Percentiles rank a stretch among this genome's conserved stretches.
These are phyloP conservation scores for Hypoxylon rubiginosum DNA, from an alignment of 2,329 filamentous ascomycete species.

Conservation along the genomic window DNA sequence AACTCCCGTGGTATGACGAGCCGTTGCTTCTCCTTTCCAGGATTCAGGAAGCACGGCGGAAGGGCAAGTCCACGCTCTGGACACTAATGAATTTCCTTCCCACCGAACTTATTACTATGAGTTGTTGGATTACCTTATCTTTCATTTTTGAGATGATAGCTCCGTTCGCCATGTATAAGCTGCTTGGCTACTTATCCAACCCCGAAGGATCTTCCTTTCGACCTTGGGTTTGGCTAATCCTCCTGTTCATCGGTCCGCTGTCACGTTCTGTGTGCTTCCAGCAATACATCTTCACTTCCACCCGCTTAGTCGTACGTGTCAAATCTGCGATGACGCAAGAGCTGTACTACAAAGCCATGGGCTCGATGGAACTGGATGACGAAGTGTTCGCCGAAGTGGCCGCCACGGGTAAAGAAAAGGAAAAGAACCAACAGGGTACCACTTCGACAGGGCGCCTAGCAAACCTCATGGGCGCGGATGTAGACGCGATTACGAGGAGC, in stretches of 20 bases:
- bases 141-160: constrained; percentile 64
- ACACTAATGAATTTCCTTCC: constrained; percentile 61
- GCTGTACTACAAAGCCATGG: constrained; percentile 67
- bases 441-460: constrained; percentile 65
- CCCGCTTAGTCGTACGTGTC: constrained; percentile 67
- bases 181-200: constrained; percentile 65
- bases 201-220: constrained; percentile 60
- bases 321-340: constrained; percentile 71
- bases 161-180: constrained; percentile 66
- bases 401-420: constrained; percentile 45
- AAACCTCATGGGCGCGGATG: constrained; percentile 71
- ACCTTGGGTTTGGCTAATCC: constrained; percentile 66
- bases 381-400: constrained; percentile 59
- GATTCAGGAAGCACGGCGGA: constrained; percentile 59
- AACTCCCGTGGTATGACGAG: constrained; percentile 68
- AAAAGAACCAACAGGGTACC: constrained; percentile 51
- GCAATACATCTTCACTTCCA: constrained; percentile 70
- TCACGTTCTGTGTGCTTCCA: constrained; percentile 65
- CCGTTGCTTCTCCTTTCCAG: constrained; percentile 62
- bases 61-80: constrained; percentile 60
- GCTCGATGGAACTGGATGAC: constrained; percentile 70
- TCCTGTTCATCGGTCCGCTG: constrained; percentile 66
- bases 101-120: constrained; percentile 61
- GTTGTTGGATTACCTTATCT: constrained; percentile 55
- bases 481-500: constrained; percentile 66